Evolutionary conservation across 345 rosid genomes (phyloP).

Genomic region (Rubroshorea leprosula): DNA sequence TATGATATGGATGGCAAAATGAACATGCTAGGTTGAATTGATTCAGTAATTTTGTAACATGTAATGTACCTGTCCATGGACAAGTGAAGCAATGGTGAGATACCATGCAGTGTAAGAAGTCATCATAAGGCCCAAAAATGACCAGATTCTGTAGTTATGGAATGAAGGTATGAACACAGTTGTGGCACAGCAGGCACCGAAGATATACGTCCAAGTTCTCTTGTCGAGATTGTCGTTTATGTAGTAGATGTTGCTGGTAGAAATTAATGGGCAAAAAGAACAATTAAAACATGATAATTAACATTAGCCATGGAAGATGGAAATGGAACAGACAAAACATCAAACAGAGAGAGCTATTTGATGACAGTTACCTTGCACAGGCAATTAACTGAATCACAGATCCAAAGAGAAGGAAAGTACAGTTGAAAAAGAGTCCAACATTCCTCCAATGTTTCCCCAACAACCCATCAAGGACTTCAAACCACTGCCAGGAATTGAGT

Average conservation of each 20-base stretch:
- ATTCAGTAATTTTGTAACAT: neutral
- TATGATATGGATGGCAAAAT: too few relatives aligned
- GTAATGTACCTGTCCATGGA: conserved; percentile 78
- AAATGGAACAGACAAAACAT: neutral
- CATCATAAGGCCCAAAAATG: conserved; percentile 87
- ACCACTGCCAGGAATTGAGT: conserved; percentile 65
- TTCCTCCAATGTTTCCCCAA: conserved; percentile 98
- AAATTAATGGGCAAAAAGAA: conserved; percentile 6
- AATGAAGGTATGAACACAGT: conserved; percentile 97
- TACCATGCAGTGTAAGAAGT: conserved; percentile 97
- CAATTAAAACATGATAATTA: neutral
- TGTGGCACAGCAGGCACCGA: conserved; percentile 98
- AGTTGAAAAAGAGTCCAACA: conserved; percentile 76
- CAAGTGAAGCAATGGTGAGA: conserved; percentile 74
- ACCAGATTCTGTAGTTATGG: conserved; percentile 95
- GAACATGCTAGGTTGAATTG: too few relatives aligned
- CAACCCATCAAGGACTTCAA: conserved; percentile 95
- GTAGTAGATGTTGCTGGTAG: conserved; percentile 94
- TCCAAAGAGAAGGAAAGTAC: conserved; percentile 95
- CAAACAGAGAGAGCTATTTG: too few relatives aligned
- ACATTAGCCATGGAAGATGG: neutral
- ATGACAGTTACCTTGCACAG: conserved; percentile 97
- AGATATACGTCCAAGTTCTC: conserved; percentile 98
- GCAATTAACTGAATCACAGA: conserved; percentile 96
- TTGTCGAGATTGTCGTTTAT: conserved; percentile 96